A percentile compares a stretch with the other conserved stretches of the same genome.
Evolutionary conservation across 1,284 basidiomycete species (phyloP).

Genomic region (Phylloporus sp.): DNA sequence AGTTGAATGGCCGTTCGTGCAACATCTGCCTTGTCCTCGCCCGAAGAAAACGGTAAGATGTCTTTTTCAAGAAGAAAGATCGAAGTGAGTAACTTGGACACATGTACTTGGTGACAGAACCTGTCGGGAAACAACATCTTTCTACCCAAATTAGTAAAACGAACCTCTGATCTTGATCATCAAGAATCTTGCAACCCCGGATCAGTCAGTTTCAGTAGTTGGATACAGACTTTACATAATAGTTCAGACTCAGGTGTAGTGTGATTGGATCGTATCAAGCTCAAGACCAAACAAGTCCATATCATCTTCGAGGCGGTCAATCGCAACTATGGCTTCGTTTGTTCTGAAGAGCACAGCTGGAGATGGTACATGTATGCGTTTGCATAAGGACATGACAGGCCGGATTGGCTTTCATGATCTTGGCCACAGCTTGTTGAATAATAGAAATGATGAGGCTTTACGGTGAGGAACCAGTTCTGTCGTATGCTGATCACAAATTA

Average conservation of each 20-base stretch:
- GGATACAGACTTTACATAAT: conserved; percentile 45
- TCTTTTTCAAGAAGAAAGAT: conserved; percentile 17
- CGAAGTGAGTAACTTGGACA: background rate
- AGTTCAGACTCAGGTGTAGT: conserved; percentile 62
- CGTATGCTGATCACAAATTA: conserved; percentile 99
- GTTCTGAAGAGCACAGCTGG: conserved; percentile 98
- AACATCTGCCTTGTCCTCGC: conserved; percentile 11
- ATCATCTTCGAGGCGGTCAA: conserved; percentile 42
- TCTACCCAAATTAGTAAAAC: conserved; percentile 25
- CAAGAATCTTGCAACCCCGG: no score
- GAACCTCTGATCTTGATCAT: background rate
- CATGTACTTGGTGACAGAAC: conserved; percentile 36
- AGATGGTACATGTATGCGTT: conserved; percentile 99
- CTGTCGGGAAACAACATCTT: conserved; percentile 37
- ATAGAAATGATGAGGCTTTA: no score
- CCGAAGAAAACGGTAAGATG: conserved; percentile 30
- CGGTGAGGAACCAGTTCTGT: conserved; percentile 99
- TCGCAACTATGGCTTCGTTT: conserved; percentile 93
- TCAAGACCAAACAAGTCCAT: conserved; percentile 54
- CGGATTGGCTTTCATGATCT: conserved; percentile 99
- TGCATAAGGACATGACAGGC: conserved; percentile 97
- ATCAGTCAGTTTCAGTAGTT: background rate
- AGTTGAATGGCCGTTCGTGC: no score
- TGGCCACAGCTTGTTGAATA: conserved; percentile 98
- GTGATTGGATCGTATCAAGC: conserved; percentile 65